Evolutionary conservation across 2,329 filamentous ascomycete species (phyloP), one percentile per base, ranked within the genome.

Genomic region (Mariannaea sp.): DNA sequence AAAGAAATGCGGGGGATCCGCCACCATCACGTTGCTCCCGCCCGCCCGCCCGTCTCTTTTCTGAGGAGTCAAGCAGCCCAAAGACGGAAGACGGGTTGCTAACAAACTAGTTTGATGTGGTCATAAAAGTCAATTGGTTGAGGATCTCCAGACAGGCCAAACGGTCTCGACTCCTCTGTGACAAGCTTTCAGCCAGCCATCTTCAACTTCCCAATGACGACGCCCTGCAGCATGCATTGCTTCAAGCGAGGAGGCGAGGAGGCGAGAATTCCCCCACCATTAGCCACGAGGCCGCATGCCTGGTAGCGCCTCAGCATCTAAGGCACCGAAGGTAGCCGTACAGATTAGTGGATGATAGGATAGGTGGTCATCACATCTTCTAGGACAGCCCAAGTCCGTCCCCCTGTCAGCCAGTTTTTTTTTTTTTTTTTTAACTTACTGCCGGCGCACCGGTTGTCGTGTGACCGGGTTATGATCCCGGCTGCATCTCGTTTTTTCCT

Each of bases 1-100:
- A 62, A n/a, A n/a, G n/a, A n/a, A n/a, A 57, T 61, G 55, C 57
- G 59, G 60, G 59, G 59, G 56, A 63, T 40, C 45, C 51, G 49
- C 57, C 53, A 49, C 36, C 48, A 53, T 55, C 33, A 45, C 39
- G 45, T 48, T 27, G 48, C 45, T 57, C 49, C 49, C 51, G 52
- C 51, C 45, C 53, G 30, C 40, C 32, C 17, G 49, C 43, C 43
- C 14, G 35, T 32, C 32, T 17, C 39, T 12, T 10, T 6, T n/a
- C 13, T n/a, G 29, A n/a, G 29, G 13, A 32, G 29, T 24, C 22
- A 24, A n/a, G n/a, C n/a, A n/a, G n/a, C n/a, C 22, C 7, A 26
- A 8, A 26, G 6, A 22, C 38, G 32, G n/a, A n/a, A n/a, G n/a
- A n/a, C n/a, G n/a, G n/a, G 20, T 36, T 57, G 29, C 42, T 27